Evolutionary conservation across 208 protist genomes (phyloP).

Genomic region (Phytomonas serpens): DNA sequence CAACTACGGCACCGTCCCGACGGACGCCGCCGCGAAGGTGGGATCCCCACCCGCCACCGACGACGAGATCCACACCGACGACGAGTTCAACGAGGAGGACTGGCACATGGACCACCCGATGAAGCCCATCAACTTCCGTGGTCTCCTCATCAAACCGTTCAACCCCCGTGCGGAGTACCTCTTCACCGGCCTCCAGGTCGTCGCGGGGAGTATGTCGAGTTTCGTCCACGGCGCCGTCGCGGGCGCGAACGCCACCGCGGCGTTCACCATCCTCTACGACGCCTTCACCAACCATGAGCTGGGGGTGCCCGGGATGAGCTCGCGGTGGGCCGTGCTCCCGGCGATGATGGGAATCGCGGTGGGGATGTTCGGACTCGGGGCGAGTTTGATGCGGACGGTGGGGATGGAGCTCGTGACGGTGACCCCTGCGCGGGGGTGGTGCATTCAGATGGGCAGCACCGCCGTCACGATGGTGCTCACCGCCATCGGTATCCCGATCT

Average conservation of each 20-base stretch:
- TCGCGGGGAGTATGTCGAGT: conserved; percentile 79
- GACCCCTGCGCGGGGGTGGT: conserved; percentile 75
- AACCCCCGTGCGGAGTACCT: conserved; percentile 80
- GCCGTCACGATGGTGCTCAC: conserved; percentile 78
- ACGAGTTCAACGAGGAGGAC: conserved; percentile 66
- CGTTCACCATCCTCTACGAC: conserved; percentile 77
- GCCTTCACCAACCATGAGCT: conserved; percentile 63
- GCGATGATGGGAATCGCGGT: conserved; percentile 81
- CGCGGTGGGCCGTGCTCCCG: conserved; percentile 58
- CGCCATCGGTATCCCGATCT: conserved; percentile 73
- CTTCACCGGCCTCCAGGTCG: conserved; percentile 77
- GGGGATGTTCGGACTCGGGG: conserved; percentile 69
- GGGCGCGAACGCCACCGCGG: conserved; percentile 73
- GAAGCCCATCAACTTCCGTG: conserved; percentile 63
- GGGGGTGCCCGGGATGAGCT: conserved; percentile 31
- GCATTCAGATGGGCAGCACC: conserved; percentile 71
- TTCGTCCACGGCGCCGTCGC: conserved; percentile 82
- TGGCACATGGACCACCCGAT: conserved; percentile 73
- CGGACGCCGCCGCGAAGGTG: background rate
- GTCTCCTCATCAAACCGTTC: conserved; percentile 70
- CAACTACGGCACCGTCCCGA: conserved; percentile 17
- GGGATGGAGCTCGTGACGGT: conserved; percentile 78
- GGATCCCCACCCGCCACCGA: background rate
- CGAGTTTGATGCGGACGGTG: conserved; percentile 78
- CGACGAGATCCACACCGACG: conserved; percentile 5